Evolutionary conservation across 495 filamentous ascomycete species (phyloP).

Genomic region (Aspergillus bridgeri): DNA sequence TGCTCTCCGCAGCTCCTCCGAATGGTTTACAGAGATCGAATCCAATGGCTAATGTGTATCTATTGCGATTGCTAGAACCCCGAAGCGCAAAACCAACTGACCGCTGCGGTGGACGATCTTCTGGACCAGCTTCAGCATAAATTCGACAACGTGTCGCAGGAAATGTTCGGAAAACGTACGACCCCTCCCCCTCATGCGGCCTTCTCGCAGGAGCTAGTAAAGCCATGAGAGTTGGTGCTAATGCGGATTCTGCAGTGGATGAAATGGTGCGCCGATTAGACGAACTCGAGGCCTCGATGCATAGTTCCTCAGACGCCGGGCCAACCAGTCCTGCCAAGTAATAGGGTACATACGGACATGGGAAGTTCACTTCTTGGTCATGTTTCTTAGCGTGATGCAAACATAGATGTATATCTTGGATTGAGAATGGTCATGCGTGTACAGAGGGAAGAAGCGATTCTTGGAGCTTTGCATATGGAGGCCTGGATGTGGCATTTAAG

Average conservation of each 20-base stretch:
- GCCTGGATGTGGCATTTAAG: neutral
- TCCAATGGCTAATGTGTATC: neutral
- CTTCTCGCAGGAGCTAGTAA: neutral
- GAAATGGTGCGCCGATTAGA: slow-evolving; percentile 91
- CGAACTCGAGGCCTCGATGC: slow-evolving; percentile 69
- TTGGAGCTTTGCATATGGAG: slow-evolving; percentile 1
- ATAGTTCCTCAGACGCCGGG: slow-evolving; percentile 15
- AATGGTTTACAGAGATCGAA: no score
- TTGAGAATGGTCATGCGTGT: neutral
- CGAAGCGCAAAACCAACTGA: slow-evolving; percentile 59
- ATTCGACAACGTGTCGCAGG: slow-evolving; percentile 73
- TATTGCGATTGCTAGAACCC: slow-evolving; percentile 20
- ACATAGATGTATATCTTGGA: neutral
- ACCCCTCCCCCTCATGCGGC: neutral
- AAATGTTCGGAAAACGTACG: slow-evolving; percentile 86
- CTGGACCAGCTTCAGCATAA: slow-evolving; percentile 80
- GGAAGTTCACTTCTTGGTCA: neutral
- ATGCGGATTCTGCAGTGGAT: slow-evolving; percentile 61
- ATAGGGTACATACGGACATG: no score
- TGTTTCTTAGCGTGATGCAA: neutral
- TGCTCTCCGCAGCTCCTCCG: neutral
- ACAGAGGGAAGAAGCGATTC: neutral
- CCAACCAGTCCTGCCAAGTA: slow-evolving; percentile 1
- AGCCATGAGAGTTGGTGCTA: neutral
- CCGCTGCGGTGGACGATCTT: slow-evolving; percentile 77